phyloP scores from a whole-genome alignment of 2,329 filamentous ascomycete genomes.

The Chaetomium sp. region DNA sequence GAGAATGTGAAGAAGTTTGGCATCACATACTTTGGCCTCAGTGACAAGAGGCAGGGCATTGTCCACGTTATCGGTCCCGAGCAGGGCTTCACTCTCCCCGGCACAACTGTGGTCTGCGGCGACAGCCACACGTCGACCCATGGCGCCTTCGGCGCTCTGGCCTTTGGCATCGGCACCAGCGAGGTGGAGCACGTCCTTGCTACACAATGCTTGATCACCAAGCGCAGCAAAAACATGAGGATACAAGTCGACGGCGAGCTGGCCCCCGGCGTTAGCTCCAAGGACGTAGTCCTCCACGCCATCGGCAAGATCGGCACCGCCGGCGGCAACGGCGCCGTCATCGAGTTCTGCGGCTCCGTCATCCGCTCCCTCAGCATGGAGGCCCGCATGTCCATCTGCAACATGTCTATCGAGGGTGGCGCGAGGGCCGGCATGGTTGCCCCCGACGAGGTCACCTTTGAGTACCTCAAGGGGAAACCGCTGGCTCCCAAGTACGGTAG shows the following conservation, averaged over 20 bases:
- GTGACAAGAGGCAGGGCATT: conserved; percentile 95
- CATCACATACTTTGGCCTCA: conserved; percentile 94
- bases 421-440: conserved; percentile 96
- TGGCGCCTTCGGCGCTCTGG: conserved; percentile 91
- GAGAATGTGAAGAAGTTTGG: conserved; percentile 97
- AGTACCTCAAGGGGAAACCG: conserved; percentile 90
- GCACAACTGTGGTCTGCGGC: conserved; percentile 94
- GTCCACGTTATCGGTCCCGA: conserved; percentile 98
- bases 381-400: conserved; percentile 98
- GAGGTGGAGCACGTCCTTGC: conserved; percentile 98
- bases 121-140: conserved; percentile 98
- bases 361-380: conserved; percentile 92
- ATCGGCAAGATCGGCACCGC: conserved; percentile 95
- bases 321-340: conserved; percentile 90
- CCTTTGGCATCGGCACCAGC: conserved; percentile 96
- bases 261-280: conserved; percentile 88
- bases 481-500: conserved; percentile 83
- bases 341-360: conserved; percentile 95
- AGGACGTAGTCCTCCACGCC: conserved; percentile 89
- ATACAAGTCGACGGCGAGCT: conserved; percentile 92
- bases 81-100: conserved; percentile 96
- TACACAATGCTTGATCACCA: conserved; percentile 92
- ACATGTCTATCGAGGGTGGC: conserved; percentile 98
- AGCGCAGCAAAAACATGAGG: conserved; percentile 97
- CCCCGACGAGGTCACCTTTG: conserved; percentile 89